Evolutionary conservation across 176 grass and related monocot species (phyloP), one percentile per base, ranked within the genome.

Genomic region (Carex kokanica): DNA sequence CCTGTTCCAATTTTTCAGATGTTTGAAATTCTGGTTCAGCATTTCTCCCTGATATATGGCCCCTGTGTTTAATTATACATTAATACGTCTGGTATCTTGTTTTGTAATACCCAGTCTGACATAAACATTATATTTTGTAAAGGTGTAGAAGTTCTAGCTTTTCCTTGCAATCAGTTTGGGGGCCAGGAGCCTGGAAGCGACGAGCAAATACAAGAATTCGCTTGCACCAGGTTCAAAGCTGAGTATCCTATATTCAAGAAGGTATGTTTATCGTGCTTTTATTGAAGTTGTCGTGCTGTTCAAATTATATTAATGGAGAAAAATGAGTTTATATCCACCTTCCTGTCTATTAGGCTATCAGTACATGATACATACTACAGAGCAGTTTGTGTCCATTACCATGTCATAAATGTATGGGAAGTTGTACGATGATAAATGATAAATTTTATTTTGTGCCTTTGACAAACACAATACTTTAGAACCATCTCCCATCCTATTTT

Each of bases 161-260:
- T 92, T 75, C 88, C 90, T 34, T 94, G 86, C 68, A 94, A 92
- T 64, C 90, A 90, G 14, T 88, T 92, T 82, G 92, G 61, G 0
- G 85, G 88, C 16, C 73, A 77, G 83, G 84, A 88, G 79, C 83
- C 86, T 55, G 92, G 90, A 40, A 90, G 56, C 38, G 88, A 85
- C 63, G 84, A 85, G 34, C 83, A 88, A 74, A 83, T 90, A 74
- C 86, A 82, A 36, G 93, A 90, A 83, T 88, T 85, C 85, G 90
- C 79, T 29, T 94, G 90, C 59, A 85, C 72, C 34, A 78, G 86
- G 51, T 88, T 90, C 67, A 90, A 85, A 83, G 84, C 80, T 40
- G 60, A 90, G 27, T 94, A 78, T 47, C 90, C 88, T 51, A 85
- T 94, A 81, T 85, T 88, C 81, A 47, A 91, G 68, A 94, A 90